Conservation (phyloP, 208 protist genomes). For the Trypanosoma melophagium region DNA sequence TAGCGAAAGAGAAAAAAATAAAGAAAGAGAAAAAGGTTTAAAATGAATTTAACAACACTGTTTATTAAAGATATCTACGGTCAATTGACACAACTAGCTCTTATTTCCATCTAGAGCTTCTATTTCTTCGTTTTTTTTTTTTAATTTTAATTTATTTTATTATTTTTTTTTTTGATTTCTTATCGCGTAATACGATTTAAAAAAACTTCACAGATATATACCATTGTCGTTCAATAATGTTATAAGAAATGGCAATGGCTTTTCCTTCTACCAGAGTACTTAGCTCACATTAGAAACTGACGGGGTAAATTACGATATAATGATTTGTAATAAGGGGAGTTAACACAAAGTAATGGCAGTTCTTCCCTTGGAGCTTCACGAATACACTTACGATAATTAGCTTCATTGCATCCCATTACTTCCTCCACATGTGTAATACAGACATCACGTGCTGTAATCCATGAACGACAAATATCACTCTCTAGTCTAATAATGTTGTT, state of each 20-base stretch:
- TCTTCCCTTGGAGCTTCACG: constrained; percentile 12
- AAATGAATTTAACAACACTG: too few species aligned
- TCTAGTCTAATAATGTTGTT: constrained; percentile 15
- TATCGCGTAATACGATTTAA: too few species aligned
- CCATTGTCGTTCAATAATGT: too few species aligned
- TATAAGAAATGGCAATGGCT: neutral
- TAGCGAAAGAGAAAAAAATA: constrained; percentile 8
- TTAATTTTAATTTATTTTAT: too few species aligned
- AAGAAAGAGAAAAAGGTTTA: constrained; percentile 9
- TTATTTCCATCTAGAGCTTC: too few species aligned
- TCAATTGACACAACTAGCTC: too few species aligned
- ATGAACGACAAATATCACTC: constrained; percentile 34
- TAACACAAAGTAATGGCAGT: constrained; percentile 29
- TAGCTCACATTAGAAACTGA: constrained; percentile 1
- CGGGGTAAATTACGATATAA: constrained; percentile 30
- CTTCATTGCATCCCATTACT: constrained; percentile 1
- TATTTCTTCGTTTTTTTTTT: too few species aligned
- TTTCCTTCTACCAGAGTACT: neutral
- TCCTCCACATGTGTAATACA: constrained; percentile 21
- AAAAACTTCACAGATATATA: too few species aligned
- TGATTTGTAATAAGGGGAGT: constrained; percentile 40
- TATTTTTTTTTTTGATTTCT: too few species aligned
- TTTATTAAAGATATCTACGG: too few species aligned
- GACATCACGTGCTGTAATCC: constrained; percentile 32
- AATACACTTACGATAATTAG: constrained; percentile 30